phyloP scores from a whole-genome alignment of 441 rosid genomes.

The Eutrema salsugineum region DNA sequence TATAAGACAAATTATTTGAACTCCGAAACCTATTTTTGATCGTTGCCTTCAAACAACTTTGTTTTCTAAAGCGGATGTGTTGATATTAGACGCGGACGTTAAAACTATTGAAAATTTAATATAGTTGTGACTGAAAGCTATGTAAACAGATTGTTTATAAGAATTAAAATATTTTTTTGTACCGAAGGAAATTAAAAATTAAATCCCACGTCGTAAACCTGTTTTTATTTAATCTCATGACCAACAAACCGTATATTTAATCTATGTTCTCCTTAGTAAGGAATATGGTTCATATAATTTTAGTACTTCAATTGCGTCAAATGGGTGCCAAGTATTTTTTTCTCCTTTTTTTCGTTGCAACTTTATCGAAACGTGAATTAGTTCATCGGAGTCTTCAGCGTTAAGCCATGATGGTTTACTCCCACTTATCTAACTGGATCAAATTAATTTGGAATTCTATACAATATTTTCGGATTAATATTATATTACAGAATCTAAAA shows the following conservation, averaged over 20 bases:
- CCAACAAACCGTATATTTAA: background rate
- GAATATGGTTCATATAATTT: background rate
- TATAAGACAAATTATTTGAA: background rate
- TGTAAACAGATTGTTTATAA: background rate
- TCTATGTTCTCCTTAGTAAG: background rate
- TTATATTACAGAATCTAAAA: background rate
- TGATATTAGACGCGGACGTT: background rate
- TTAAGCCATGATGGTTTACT: conserved; percentile 18
- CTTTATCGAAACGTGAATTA: conserved; percentile 23
- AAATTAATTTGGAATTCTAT: background rate
- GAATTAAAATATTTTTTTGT: background rate
- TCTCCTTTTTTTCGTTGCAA: background rate
- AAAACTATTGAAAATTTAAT: background rate
- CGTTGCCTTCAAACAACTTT: background rate
- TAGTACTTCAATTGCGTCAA: conserved; percentile 18
- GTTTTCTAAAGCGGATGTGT: background rate
- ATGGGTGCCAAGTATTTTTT: conserved; percentile 23
- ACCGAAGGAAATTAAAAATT: too few relatives aligned
- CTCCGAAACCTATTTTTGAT: background rate
- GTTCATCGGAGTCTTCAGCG: conserved; percentile 18
- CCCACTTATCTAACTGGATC: background rate
- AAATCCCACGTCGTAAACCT: background rate
- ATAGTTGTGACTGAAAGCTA: background rate
- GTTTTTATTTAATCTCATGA: background rate
- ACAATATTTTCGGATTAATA: background rate